A percentile compares a stretch with the other conserved stretches of the same genome.
phyloP scores from a whole-genome alignment of 1,139 yeast species.

The Suhomyces maxii region DNA sequence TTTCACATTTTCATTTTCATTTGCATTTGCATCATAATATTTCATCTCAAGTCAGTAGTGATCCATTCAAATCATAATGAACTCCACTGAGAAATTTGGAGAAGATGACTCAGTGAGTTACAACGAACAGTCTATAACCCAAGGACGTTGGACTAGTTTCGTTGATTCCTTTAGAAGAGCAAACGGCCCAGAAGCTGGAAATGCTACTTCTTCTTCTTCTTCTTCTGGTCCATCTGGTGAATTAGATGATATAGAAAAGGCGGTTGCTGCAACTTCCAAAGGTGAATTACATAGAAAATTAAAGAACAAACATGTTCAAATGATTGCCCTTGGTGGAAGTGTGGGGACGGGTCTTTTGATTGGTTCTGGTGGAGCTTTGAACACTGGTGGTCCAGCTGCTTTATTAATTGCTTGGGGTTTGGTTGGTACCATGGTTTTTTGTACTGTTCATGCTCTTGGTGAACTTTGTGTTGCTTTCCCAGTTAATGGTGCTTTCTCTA shows the following conservation, averaged over 20 bases:
- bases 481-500: constrained; percentile 59
- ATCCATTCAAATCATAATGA: background rate
- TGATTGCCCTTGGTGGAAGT: constrained; percentile 49
- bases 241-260: constrained; percentile 35
- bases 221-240: constrained; percentile 12
- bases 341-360: constrained; percentile 54
- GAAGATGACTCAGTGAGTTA: constrained; percentile 5
- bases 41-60: background rate
- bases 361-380: constrained; percentile 70
- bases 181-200: constrained; percentile 1
- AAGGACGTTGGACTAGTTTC: constrained; percentile 10
- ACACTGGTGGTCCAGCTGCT: constrained; percentile 80
- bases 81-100: constrained; percentile 4
- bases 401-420: constrained; percentile 66
- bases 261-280: constrained; percentile 38
- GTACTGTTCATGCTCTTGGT: constrained; percentile 59
- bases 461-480: constrained; percentile 64
- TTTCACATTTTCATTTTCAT: no score
- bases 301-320: constrained; percentile 42
- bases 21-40: no score
- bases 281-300: constrained; percentile 40
- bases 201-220: background rate
- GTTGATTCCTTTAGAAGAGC: constrained; percentile 17
- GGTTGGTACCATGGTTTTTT: constrained; percentile 46
- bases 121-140: background rate